Conservation (phyloP, 2,329 filamentous ascomycete species). For the Aspergillus sp. region DNA sequence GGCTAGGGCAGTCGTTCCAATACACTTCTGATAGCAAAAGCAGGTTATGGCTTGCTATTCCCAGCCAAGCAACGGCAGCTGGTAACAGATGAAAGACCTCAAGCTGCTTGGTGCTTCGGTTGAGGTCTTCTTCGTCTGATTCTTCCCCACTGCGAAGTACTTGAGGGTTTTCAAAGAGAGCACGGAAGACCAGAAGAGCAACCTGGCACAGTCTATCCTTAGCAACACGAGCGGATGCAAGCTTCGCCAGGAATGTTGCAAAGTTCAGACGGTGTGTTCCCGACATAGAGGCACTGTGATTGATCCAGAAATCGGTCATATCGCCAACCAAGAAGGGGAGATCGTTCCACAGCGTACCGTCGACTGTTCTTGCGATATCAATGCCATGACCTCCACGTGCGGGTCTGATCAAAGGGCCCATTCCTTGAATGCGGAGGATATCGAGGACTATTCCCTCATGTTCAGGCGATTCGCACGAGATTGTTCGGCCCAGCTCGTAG, state of each 20-base stretch:
- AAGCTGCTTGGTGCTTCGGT: constrained; percentile 9
- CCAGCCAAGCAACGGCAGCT: constrained; percentile 19
- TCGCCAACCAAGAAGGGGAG: constrained; percentile 22
- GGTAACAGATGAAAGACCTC: constrained; percentile 16
- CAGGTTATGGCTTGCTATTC: constrained; percentile 18
- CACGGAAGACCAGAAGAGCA: constrained; percentile 20
- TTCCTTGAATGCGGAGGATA: constrained; percentile 23
- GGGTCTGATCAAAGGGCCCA: constrained; percentile 17
- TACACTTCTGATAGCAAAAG: constrained; percentile 20
- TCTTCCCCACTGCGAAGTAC: constrained; percentile 16
- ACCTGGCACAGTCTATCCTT: constrained; percentile 23
- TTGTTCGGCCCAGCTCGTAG: constrained; percentile 18
- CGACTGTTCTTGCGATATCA: constrained; percentile 24
- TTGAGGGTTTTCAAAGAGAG: constrained; percentile 16
- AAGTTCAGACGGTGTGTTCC: constrained; percentile 19
- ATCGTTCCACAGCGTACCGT: constrained; percentile 26
- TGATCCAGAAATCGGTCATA: constrained; percentile 24
- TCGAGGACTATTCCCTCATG: constrained; percentile 25
- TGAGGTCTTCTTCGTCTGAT: constrained; percentile 16
- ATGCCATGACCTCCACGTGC: constrained; percentile 14
- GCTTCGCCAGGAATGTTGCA: constrained; percentile 23
- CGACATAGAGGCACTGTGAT: constrained; percentile 16
- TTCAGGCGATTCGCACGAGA: constrained; percentile 15
- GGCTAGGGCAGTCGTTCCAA: constrained; percentile 21
- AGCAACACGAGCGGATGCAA: constrained; percentile 21